These are phyloP conservation scores for Exophiala calicioides DNA, from an alignment of 2,329 filamentous ascomycete genomes.

Conservation along the genomic window DNA sequence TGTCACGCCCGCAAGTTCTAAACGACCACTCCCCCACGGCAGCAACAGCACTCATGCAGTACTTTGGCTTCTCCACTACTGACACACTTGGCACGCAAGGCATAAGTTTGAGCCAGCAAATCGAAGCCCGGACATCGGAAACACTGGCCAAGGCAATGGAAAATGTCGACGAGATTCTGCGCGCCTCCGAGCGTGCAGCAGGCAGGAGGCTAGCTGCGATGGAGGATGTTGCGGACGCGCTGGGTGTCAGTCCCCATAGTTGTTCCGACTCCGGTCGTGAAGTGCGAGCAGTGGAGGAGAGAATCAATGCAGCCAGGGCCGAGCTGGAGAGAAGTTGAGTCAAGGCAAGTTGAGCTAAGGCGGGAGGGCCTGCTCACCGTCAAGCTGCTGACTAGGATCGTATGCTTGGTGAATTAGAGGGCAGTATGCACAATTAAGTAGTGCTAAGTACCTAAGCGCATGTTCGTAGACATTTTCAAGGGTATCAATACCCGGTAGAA, in stretches of 20 bases:
- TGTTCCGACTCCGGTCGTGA: neutral
- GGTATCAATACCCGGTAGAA: too few species aligned
- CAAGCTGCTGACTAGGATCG: too few species aligned
- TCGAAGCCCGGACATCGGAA: neutral
- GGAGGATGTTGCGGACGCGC: neutral
- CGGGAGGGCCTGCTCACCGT: too few species aligned
- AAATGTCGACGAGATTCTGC: conserved; percentile 6
- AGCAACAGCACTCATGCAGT: conserved; percentile 8
- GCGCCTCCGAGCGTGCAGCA: conserved; percentile 4
- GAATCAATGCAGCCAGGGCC: conserved; percentile 6
- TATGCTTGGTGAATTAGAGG: too few species aligned
- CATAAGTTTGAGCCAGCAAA: neutral
- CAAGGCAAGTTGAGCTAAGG: too few species aligned
- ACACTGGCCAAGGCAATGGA: conserved; percentile 5
- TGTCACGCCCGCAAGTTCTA: too few species aligned
- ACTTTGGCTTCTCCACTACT: conserved; percentile 13
- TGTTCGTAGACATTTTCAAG: too few species aligned
- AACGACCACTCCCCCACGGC: too few species aligned
- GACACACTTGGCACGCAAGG: too few species aligned
- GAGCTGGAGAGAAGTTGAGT: conserved; percentile 12
- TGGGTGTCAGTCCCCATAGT: neutral
- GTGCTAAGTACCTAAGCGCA: too few species aligned
- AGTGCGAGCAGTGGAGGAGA: conserved; percentile 10
- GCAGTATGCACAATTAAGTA: too few species aligned
- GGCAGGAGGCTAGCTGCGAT: conserved; percentile 1